Percentiles rank a stretch among this genome's conserved stretches.
These are phyloP conservation scores for Hypocreales sp. DNA, from an alignment of 2,329 filamentous ascomycete species.

Conservation along the genomic window DNA sequence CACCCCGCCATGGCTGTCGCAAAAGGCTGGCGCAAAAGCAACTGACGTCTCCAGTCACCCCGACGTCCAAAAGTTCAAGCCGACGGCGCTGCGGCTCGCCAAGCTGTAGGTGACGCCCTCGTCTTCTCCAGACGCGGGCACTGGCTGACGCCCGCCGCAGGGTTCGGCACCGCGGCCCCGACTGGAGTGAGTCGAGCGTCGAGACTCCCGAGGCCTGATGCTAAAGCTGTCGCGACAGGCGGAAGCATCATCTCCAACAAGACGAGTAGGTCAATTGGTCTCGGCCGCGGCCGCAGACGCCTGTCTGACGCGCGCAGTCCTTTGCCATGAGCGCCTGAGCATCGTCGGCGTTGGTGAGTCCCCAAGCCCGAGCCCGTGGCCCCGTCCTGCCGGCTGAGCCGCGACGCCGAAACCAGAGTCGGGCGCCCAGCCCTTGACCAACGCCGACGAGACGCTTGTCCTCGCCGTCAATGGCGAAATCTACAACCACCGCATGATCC, in stretches of 20 bases:
- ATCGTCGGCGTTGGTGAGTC: slow-evolving; percentile 87
- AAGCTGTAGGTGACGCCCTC: slow-evolving; percentile 57
- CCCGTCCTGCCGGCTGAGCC: no score
- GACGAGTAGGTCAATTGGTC: slow-evolving; percentile 53
- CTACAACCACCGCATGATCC: slow-evolving; percentile 94
- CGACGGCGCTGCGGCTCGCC: slow-evolving; percentile 78
- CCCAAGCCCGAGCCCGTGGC: no score
- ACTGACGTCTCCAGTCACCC: slow-evolving; percentile 46
- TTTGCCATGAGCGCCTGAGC: slow-evolving; percentile 92
- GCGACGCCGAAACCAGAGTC: slow-evolving; percentile 45
- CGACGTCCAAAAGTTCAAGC: slow-evolving; percentile 93
- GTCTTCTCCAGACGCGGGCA: not conserved
- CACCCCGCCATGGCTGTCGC: slow-evolving; percentile 14
- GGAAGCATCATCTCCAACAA: slow-evolving; percentile 81
- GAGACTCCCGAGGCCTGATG: no score
- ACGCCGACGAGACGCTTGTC: slow-evolving; percentile 73
- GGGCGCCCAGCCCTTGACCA: slow-evolving; percentile 89
- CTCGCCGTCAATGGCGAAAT: slow-evolving; percentile 99
- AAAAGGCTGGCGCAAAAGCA: slow-evolving; percentile 3
- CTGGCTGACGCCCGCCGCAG: slow-evolving; percentile 26
- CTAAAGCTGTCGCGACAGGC: no score
- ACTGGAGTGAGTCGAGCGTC: slow-evolving; percentile 97
- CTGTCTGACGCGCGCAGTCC: slow-evolving; percentile 55
- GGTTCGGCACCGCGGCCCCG: slow-evolving; percentile 88
- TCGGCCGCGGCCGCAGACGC: no score